phyloP scores from a whole-genome alignment of 805 yeast genomes.

The Saccharomyces mikatae region DNA sequence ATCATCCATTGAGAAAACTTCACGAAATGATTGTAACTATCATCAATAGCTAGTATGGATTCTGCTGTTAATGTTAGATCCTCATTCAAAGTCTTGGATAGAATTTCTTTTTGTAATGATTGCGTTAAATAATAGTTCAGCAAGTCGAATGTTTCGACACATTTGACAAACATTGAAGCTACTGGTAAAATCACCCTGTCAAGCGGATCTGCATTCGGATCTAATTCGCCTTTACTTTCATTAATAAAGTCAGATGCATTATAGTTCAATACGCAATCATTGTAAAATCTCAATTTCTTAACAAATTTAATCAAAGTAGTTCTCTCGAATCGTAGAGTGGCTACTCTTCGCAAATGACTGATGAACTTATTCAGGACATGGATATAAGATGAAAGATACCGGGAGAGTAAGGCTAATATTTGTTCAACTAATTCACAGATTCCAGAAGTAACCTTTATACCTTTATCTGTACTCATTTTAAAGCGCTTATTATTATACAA shows the following conservation, averaged over 20 bases:
- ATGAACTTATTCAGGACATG: constrained; percentile 28
- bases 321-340: constrained; percentile 28
- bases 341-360: constrained; percentile 24
- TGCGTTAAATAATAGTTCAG: constrained; percentile 28
- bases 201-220: constrained; percentile 1
- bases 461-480: neutral
- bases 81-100: constrained; percentile 28
- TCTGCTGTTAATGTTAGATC: constrained; percentile 19
- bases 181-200: constrained; percentile 12
- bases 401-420: constrained; percentile 10
- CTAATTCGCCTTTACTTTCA: constrained; percentile 1
- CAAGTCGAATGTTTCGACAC: constrained; percentile 25
- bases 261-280: constrained; percentile 18
- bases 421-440: neutral
- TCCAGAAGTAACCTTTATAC: neutral
- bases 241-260: constrained; percentile 4
- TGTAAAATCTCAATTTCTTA: constrained; percentile 29
- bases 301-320: constrained; percentile 29
- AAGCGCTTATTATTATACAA: neutral
- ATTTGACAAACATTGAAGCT: constrained; percentile 19
- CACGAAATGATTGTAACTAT: constrained; percentile 26
- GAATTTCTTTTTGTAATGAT: constrained; percentile 27
- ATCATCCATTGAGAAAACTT: constrained; percentile 32
- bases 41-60: constrained; percentile 21
- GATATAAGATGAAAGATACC: constrained; percentile 24